These are phyloP conservation scores for Elongisporangium prolatum DNA, from an alignment of 352 stramenopile genomes.

Conservation along the genomic window DNA sequence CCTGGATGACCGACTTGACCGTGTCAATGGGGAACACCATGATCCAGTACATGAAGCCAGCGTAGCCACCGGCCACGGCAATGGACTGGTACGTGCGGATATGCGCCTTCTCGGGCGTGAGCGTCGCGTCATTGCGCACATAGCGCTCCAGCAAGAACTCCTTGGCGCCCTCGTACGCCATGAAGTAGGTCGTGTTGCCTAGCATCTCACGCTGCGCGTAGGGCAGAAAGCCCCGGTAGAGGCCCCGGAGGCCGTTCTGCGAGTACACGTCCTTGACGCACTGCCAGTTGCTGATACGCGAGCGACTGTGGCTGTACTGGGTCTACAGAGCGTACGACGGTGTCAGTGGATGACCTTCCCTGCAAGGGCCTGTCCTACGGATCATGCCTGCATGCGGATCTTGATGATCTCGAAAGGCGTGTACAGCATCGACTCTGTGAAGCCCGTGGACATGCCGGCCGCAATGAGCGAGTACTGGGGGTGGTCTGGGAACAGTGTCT, in stretches of 20 bases:
- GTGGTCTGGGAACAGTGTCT: conserved; percentile 46
- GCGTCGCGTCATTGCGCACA: conserved; percentile 23
- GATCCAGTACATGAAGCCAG: conserved; percentile 83
- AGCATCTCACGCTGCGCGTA: conserved; percentile 75
- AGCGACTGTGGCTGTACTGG: conserved; percentile 41
- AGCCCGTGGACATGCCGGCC: conserved; percentile 48
- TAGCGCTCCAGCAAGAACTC: conserved; percentile 54
- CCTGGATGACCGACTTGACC: conserved; percentile 81
- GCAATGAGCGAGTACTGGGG: conserved; percentile 45
- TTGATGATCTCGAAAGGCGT: conserved; percentile 75
- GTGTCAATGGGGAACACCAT: conserved; percentile 80
- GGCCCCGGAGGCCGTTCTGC: conserved; percentile 51
- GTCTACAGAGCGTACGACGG: conserved; percentile 22
- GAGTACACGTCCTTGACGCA: conserved; percentile 60
- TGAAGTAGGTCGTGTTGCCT: conserved; percentile 81
- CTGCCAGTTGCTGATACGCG: conserved; percentile 69
- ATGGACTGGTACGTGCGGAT: conserved; percentile 74
- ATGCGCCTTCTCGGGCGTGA: conserved; percentile 51
- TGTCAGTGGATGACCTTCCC: not conserved
- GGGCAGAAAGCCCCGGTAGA: conserved; percentile 71
- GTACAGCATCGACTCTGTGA: conserved; percentile 63
- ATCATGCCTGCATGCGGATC: conserved; percentile 55
- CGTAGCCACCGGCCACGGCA: conserved; percentile 60
- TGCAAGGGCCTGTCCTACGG: too few species aligned
- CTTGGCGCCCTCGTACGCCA: conserved; percentile 76